Conservation (phyloP, 441 rosid species). For the Aquilaria agallochum region DNA sequence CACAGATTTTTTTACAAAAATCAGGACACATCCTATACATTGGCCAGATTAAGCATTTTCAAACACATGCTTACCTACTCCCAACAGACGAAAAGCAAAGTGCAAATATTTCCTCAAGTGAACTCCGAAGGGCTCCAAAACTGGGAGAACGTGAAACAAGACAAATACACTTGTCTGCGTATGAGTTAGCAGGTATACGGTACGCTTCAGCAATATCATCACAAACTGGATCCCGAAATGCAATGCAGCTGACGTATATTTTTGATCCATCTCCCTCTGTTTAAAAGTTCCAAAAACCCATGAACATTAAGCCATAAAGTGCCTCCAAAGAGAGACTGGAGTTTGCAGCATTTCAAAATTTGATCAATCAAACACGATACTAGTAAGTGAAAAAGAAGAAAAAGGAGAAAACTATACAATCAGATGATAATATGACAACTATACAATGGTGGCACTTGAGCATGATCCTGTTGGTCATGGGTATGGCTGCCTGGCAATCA, state of each 20-base stretch:
- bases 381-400: no score
- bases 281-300: conserved; percentile 3
- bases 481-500: no score
- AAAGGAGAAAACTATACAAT: no score
- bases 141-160: conserved; percentile 90
- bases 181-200: conserved; percentile 71
- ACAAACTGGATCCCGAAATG: conserved; percentile 91
- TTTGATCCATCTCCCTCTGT: conserved; percentile 99
- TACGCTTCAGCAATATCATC: conserved; percentile 98
- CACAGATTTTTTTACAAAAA: conserved; percentile 2
- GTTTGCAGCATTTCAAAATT: no score
- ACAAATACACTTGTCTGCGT: conserved; percentile 94
- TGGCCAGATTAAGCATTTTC: not conserved
- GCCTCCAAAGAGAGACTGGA: no score
- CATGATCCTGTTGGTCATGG: no score
- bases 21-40: conserved; percentile 4
- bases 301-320: no score
- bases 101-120: conserved; percentile 79
- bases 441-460: no score
- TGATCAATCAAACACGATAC: no score
- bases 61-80: conserved; percentile 56
- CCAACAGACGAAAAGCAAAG: conserved; percentile 89
- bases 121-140: conserved; percentile 67
- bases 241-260: conserved; percentile 91
- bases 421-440: no score